These are phyloP conservation scores for Aspergillus bridgeri DNA, from an alignment of 495 filamentous ascomycete species.

Conservation along the genomic window DNA sequence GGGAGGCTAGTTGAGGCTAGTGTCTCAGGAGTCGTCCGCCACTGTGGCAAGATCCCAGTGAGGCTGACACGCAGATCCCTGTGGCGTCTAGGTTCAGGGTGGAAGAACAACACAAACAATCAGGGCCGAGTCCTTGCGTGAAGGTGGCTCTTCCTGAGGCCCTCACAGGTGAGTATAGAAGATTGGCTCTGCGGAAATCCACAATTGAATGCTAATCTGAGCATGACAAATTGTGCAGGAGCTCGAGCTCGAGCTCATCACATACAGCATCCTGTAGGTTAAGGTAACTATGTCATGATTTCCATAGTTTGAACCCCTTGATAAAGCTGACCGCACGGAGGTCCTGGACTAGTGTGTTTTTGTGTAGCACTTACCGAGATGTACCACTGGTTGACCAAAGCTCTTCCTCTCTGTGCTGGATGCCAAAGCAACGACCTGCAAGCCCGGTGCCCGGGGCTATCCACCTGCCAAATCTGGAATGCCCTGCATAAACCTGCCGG, in stretches of 20 bases:
- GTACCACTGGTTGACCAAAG: not conserved
- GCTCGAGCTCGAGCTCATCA: not conserved
- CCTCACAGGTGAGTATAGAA: not conserved
- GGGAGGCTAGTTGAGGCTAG: not conserved
- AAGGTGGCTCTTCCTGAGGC: not conserved
- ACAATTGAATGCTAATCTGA: not conserved
- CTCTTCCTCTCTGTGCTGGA: not conserved
- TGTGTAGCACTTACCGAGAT: not conserved
- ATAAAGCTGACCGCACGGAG: not conserved
- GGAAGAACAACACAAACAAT: not conserved
- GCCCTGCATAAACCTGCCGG: not conserved
- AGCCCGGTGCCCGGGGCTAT: not conserved
- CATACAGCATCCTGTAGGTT: not conserved
- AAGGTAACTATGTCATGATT: not conserved
- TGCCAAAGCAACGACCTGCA: not conserved
- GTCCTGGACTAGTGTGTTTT: not conserved
- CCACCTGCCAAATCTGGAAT: not conserved
- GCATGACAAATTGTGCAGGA: not conserved
- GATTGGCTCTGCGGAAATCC: not conserved
- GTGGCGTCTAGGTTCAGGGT: not conserved
- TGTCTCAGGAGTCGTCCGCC: not conserved
- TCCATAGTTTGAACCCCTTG: not conserved
- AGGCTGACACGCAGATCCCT: slow-evolving; percentile 5
- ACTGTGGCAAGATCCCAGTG: slow-evolving; percentile 1
- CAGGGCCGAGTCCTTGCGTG: not conserved